Evolutionary conservation across 345 rosid species (phyloP), one percentile per base, ranked within the genome.

Genomic region (rapeseed (Brassica napus)): DNA sequence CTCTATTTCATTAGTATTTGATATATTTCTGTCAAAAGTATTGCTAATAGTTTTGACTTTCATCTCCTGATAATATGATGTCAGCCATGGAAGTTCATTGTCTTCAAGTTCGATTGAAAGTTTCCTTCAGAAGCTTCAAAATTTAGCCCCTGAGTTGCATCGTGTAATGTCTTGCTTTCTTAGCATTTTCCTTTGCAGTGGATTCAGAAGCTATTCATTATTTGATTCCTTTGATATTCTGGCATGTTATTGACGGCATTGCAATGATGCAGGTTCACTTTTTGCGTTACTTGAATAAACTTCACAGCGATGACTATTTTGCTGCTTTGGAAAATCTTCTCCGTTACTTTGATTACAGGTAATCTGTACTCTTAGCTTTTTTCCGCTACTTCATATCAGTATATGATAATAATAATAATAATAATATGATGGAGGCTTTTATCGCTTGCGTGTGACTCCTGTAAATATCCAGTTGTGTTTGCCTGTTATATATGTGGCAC

Each of bases 301-400:
- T 95, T 75, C 86, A 90, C 85, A 97, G 85, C 66, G 89, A 93
- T 62, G 99, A 95, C 80, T 93, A 91, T 85, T 85, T 94, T 85
- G 82, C 92, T 84, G 96, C 99, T 79, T 69, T 93, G 86, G 98
- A 95, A 82, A 90, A 86, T 78, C 96, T 95, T 77, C 96, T 87
- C 76, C 87, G 92, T 77, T 93, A 91, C 81, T 95, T 95, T 75
- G 99, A 95, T 82, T 93, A 89, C 83, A 95, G 99, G 99, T 95
- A 79, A 88, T 75, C 68, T 80, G 69, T 59, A 65, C 44, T 14
- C 55, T 23, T 23, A n/a, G n/a, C 74, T 73, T 34, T 74, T 31
- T 39, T n/a, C 24, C n/a, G n/a, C n/a, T n/a, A n/a, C n/a, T n/a
- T n/a, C n/a, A n/a, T n/a, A n/a, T n/a, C n/a, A n/a, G n/a, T n/a